phyloP scores from a whole-genome alignment of 345 rosid species.

The Rhodamnia rubescens region DNA sequence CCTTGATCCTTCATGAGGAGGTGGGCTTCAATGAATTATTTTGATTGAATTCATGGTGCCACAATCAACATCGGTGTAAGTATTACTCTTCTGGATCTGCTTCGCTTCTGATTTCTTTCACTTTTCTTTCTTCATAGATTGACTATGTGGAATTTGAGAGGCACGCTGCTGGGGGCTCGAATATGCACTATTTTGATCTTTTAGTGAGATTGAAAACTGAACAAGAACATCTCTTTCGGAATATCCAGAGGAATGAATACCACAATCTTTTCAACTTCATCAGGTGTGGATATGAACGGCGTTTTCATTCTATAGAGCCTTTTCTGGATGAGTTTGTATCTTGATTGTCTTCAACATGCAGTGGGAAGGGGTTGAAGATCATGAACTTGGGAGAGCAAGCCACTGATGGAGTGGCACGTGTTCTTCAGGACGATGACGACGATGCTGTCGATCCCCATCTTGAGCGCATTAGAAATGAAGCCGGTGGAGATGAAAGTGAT shows the following conservation, averaged over 20 bases:
- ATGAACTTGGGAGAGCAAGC: slow-evolving; percentile 74
- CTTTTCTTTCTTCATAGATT: slow-evolving; percentile 32
- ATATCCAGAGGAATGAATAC: slow-evolving; percentile 94
- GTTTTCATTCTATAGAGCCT: background rate
- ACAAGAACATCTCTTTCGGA: slow-evolving; percentile 94
- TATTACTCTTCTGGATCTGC: background rate
- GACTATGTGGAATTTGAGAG: slow-evolving; percentile 96
- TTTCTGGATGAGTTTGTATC: background rate
- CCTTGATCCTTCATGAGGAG: slow-evolving; percentile 97
- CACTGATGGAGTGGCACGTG: slow-evolving; percentile 61
- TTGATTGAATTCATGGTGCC: background rate
- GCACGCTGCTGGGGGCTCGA: slow-evolving; percentile 97
- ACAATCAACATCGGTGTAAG: background rate
- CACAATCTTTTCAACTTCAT: slow-evolving; percentile 81
- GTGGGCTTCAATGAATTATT: slow-evolving; percentile 15
- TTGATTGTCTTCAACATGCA: slow-evolving; percentile 8
- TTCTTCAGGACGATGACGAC: slow-evolving; percentile 67
- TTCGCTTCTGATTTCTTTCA: background rate
- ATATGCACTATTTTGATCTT: slow-evolving; percentile 99
- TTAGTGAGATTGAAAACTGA: slow-evolving; percentile 83
- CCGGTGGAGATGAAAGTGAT: slow-evolving; percentile 90
- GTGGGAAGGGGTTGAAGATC: slow-evolving; percentile 79
- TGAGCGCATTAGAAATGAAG: slow-evolving; percentile 71
- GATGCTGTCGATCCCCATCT: slow-evolving; percentile 95
- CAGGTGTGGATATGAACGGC: slow-evolving; percentile 30